A percentile compares a stretch with the other conserved stretches of the same genome.
These are phyloP conservation scores for Gossypium raimondii DNA, from an alignment of 345 rosid species.

Conservation along the genomic window DNA sequence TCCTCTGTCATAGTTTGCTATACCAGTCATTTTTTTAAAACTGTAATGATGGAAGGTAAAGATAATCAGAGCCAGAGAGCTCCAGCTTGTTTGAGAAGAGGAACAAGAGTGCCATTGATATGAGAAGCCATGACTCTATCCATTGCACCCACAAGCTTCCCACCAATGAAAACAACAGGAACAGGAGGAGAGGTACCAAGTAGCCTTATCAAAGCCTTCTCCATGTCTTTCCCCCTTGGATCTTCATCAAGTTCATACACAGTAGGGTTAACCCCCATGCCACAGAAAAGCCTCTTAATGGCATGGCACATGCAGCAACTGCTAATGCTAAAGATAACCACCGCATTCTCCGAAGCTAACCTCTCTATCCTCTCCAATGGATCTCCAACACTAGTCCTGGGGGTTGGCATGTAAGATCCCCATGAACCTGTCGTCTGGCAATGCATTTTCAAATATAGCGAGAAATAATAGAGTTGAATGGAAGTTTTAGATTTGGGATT, in stretches of 20 bases:
- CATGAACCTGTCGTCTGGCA: slow-evolving; percentile 50
- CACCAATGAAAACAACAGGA: slow-evolving; percentile 93
- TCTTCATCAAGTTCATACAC: slow-evolving; percentile 85
- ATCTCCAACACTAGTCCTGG: slow-evolving; percentile 29
- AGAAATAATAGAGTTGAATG: too few species aligned
- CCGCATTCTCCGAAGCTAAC: slow-evolving; percentile 77
- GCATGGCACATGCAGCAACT: slow-evolving; percentile 98
- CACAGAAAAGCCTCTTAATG: slow-evolving; percentile 75
- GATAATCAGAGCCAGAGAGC: slow-evolving; percentile 81
- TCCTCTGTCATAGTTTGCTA: slow-evolving; percentile 26
- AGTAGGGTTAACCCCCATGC: slow-evolving; percentile 88
- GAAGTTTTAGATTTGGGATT: neutral
- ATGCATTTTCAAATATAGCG: slow-evolving; percentile 34
- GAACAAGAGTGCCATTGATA: slow-evolving; percentile 87
- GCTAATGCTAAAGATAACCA: slow-evolving; percentile 87
- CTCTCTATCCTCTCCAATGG: slow-evolving; percentile 50
- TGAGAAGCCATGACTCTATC: slow-evolving; percentile 92
- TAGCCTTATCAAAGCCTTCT: slow-evolving; percentile 56
- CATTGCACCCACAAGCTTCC: slow-evolving; percentile 86
- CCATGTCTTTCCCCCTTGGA: slow-evolving; percentile 65
- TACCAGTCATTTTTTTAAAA: neutral
- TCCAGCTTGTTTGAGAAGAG: slow-evolving; percentile 88
- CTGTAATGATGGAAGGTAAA: neutral
- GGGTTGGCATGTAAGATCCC: slow-evolving; percentile 42
- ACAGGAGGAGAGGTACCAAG: slow-evolving; percentile 55